Percentiles rank a stretch among this genome's conserved stretches.
phyloP scores from a whole-genome alignment of 495 filamentous ascomycete genomes.

The Neurospora terricola region DNA sequence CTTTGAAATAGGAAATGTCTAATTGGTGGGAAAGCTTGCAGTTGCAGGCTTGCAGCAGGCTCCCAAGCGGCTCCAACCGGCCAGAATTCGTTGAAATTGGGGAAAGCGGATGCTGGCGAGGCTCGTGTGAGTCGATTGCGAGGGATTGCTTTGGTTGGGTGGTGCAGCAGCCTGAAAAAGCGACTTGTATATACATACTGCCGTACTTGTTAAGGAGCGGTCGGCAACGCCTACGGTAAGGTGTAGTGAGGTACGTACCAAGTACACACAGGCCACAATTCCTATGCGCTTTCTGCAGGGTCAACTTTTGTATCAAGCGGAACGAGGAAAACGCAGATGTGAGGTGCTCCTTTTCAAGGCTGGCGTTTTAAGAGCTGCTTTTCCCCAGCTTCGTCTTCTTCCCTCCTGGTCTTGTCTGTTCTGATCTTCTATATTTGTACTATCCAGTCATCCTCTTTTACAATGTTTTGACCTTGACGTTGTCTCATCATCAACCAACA shows the following conservation, averaged over 20 bases:
- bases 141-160: neutral
- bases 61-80: neutral
- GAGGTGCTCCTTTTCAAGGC: neutral
- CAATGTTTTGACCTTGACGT: neutral
- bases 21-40: constrained; percentile 10
- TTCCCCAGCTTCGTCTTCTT: neutral
- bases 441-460: neutral
- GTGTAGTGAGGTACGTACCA: neutral
- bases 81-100: neutral
- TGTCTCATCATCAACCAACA: neutral
- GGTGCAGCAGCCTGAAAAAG: neutral
- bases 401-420: neutral
- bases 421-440: neutral
- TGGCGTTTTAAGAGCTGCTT: neutral
- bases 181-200: too few species aligned
- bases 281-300: neutral
- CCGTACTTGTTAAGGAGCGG: neutral
- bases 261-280: neutral
- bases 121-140: neutral
- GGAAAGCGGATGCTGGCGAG: neutral
- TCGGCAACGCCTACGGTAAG: neutral
- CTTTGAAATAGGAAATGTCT: constrained; percentile 13
- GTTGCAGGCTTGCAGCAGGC: neutral
- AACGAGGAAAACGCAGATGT: neutral
- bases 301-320: neutral